These are phyloP conservation scores for Mangifera indica DNA, from an alignment of 345 rosid genomes.

Conservation along the genomic window DNA sequence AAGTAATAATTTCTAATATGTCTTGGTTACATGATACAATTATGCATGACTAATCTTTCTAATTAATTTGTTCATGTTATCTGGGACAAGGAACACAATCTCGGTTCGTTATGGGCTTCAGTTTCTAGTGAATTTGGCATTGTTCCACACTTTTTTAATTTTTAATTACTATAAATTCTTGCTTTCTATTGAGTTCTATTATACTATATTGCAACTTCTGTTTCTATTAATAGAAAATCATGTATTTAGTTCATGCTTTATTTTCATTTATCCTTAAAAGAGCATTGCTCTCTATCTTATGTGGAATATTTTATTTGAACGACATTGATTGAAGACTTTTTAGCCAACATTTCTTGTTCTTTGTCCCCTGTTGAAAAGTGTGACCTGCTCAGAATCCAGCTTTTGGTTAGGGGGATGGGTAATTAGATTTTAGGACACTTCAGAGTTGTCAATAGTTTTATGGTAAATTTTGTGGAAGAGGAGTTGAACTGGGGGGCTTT, in stretches of 20 bases:
- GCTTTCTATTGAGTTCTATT: too few species aligned
- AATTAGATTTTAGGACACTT: too few species aligned
- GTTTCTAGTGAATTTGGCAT: too few species aligned
- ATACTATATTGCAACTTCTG: too few species aligned
- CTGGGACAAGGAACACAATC: background rate
- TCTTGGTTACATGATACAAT: background rate
- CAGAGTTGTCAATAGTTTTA: too few species aligned
- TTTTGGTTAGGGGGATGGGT: background rate
- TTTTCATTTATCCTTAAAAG: background rate
- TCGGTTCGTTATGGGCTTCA: too few species aligned
- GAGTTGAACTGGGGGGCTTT: too few species aligned
- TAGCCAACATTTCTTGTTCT: background rate
- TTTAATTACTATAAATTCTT: too few species aligned
- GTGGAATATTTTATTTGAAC: background rate
- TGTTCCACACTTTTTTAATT: too few species aligned
- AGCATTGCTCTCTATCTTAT: background rate
- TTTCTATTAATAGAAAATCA: too few species aligned
- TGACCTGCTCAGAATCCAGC: background rate
- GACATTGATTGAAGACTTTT: too few species aligned
- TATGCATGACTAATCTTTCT: background rate
- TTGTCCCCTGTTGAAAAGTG: background rate
- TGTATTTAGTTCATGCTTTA: background rate
- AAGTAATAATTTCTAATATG: slow-evolving; percentile 1
- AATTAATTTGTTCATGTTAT: background rate
- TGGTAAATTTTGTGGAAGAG: too few species aligned